Evolutionary conservation across 2,329 filamentous ascomycete species (phyloP), one percentile per base, ranked within the genome.

Genomic region (Diaporthe aspalathi): DNA sequence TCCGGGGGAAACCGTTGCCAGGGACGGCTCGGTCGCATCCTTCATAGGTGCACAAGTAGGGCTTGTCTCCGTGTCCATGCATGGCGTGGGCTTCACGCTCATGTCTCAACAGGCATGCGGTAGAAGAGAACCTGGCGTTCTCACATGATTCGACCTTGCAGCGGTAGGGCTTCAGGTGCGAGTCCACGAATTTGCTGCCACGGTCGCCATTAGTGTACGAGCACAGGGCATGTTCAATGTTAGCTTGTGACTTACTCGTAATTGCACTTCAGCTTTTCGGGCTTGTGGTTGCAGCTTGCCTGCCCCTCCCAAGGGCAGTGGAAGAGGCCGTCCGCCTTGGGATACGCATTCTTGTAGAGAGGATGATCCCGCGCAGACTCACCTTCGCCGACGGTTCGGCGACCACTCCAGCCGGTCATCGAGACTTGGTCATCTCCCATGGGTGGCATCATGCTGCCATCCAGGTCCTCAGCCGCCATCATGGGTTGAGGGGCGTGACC

Each of bases 181-280:
- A 98, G 83, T 98, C 95, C 76, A 98, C 91, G 78, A 96, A 97
- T 88, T 98, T 98, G 88, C 95, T 97, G 80, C 62, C 52, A 38
- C 40, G 38, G 66, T 60, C 45, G 68, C 52, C 47, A 73, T 77
- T 72, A 78, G 74, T 70, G 47, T 14, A 20, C 53, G 14, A 11
- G 53, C 11, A 29, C 17, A 16, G 68, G 16, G 40, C 20, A 60
- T 11, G 11, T n/a, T 9, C 32, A n/a, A 1, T 27, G n/a, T 14
- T 47, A 27, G 47, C 2, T 40, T 5, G n/a, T n/a, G 29, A 84
- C 94, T 89, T 92, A 97, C 95, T 98, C 95, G 80, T 98, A 98
- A 84, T 97, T 97, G 91, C 95, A 98, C 89, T 98, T 98, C 77
- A 98, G 93, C 85, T 97, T 96, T 79, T 97, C 96, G 50, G 95